phyloP scores from a whole-genome alignment of 805 yeast genomes.

The Schwanniomyces pseudopolymorphus region DNA sequence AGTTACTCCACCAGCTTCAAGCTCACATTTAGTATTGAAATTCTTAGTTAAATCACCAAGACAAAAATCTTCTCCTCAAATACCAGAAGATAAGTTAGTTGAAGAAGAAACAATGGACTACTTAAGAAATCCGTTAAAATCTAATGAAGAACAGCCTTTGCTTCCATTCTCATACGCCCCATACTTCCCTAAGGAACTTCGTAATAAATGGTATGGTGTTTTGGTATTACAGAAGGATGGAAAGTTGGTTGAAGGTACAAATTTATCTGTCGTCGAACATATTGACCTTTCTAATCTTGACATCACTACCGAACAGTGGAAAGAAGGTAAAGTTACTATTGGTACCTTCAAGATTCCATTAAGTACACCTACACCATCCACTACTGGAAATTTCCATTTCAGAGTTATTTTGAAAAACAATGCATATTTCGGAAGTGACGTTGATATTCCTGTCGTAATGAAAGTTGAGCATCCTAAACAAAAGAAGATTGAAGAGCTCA shows the following conservation, averaged over 20 bases:
- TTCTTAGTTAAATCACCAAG: constrained; percentile 72
- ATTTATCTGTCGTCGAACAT: constrained; percentile 53
- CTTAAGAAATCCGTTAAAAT: constrained; percentile 67
- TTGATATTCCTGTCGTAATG: constrained; percentile 69
- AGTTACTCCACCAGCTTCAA: constrained; percentile 65
- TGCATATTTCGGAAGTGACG: constrained; percentile 79
- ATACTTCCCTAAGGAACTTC: constrained; percentile 61
- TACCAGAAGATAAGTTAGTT: constrained; percentile 39
- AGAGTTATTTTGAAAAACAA: constrained; percentile 69
- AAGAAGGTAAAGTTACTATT: constrained; percentile 45
- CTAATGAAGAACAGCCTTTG: constrained; percentile 66
- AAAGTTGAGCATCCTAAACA: constrained; percentile 52
- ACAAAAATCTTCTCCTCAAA: constrained; percentile 55
- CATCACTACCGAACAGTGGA: constrained; percentile 53
- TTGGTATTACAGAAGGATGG: constrained; percentile 74
- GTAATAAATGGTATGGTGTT: constrained; percentile 63
- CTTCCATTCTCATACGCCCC: constrained; percentile 72
- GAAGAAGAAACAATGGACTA: constrained; percentile 67
- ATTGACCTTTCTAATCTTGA: constrained; percentile 56
- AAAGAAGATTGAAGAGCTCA: constrained; percentile 9
- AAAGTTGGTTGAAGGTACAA: constrained; percentile 63
- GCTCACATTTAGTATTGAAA: constrained; percentile 73
- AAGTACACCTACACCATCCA: constrained; percentile 74
- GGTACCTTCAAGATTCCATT: constrained; percentile 78
- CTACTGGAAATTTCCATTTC: constrained; percentile 63